Conservation (phyloP, 2,329 filamentous ascomycete genomes). For the Onygenales sp. region DNA sequence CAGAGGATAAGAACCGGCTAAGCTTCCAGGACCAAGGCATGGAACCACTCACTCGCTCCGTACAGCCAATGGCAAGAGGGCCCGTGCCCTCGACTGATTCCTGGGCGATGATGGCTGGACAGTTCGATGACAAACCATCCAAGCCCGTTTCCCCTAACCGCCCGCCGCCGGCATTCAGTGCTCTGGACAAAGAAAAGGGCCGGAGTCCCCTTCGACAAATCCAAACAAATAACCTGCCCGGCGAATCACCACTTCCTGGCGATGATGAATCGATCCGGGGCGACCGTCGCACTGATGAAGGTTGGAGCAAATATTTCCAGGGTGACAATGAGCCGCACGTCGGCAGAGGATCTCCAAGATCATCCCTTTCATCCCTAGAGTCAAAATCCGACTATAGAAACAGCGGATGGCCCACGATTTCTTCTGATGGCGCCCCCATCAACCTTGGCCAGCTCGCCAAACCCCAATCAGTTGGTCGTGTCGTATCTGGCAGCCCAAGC, state of each 20-base stretch:
- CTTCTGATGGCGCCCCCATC: slow-evolving; percentile 23
- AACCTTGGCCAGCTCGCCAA: slow-evolving; percentile 29
- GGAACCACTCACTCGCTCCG: slow-evolving; percentile 31
- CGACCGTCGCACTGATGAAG: slow-evolving; percentile 37
- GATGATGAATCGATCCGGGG: slow-evolving; percentile 12
- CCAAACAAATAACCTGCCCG: slow-evolving; percentile 7
- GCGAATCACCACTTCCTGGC: slow-evolving; percentile 12
- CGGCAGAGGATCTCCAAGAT: slow-evolving; percentile 17
- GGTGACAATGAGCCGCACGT: slow-evolving; percentile 22
- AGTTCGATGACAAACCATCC: slow-evolving; percentile 6
- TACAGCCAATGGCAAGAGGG: slow-evolving; percentile 37
- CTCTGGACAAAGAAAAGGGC: slow-evolving; percentile 4
- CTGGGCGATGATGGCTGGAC: slow-evolving; percentile 31
- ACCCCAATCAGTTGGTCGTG: slow-evolving; percentile 29
- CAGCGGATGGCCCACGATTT: slow-evolving; percentile 31
- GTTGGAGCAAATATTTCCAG: slow-evolving; percentile 41
- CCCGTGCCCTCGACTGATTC: slow-evolving; percentile 33
- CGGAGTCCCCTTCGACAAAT: slow-evolving; percentile 9
- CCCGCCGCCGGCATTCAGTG: not conserved
- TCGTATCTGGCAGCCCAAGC: slow-evolving; percentile 34
- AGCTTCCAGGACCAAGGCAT: slow-evolving; percentile 38
- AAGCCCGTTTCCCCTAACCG: not conserved
- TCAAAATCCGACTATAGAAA: slow-evolving; percentile 27
- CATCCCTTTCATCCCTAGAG: slow-evolving; percentile 16
- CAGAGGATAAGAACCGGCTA: slow-evolving; percentile 47